phyloP scores from a whole-genome alignment of 1,284 basidiomycete species.

The Peniophora sp. region DNA sequence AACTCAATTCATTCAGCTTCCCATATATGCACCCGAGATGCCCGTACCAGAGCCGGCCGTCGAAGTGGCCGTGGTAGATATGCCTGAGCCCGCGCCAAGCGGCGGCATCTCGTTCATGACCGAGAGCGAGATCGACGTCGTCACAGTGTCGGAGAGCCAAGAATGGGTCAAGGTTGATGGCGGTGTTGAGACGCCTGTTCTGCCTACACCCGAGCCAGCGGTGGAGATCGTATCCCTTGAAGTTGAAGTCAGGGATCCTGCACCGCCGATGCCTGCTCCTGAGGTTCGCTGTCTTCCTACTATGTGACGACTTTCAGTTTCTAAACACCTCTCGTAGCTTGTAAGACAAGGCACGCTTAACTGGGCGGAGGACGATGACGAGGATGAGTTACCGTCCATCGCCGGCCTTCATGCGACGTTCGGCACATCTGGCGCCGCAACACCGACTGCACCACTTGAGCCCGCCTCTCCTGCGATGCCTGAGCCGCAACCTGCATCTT shows the following conservation, averaged over 20 bases:
- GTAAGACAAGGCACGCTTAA: constrained; percentile 24
- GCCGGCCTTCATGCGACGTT: constrained; percentile 33
- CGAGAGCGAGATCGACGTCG: constrained; percentile 57
- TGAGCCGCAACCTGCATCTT: constrained; percentile 11
- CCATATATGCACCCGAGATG: constrained; percentile 17
- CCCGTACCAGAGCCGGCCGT: neutral
- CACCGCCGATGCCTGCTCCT: neutral
- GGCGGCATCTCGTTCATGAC: constrained; percentile 70
- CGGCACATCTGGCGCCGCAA: constrained; percentile 30
- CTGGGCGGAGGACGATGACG: constrained; percentile 44
- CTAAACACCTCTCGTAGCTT: too few species aligned
- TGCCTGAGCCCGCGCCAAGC: constrained; percentile 29
- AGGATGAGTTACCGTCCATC: constrained; percentile 31
- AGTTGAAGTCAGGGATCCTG: constrained; percentile 4
- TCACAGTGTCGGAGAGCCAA: constrained; percentile 16
- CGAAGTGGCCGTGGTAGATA: constrained; percentile 15
- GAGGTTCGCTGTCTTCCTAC: neutral
- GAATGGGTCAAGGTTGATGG: constrained; percentile 10
- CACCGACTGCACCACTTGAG: constrained; percentile 31
- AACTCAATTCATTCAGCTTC: constrained; percentile 41
- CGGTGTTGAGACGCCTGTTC: constrained; percentile 2
- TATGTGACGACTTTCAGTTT: too few species aligned
- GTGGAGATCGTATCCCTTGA: constrained; percentile 16
- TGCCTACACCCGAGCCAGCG: constrained; percentile 6
- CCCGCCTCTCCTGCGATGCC: constrained; percentile 20